Percentiles rank a stretch among this genome's conserved stretches.
These are phyloP conservation scores for Pilatotrama ljubarskyi DNA, from an alignment of 768 basidiomycete genomes.

Conservation along the genomic window DNA sequence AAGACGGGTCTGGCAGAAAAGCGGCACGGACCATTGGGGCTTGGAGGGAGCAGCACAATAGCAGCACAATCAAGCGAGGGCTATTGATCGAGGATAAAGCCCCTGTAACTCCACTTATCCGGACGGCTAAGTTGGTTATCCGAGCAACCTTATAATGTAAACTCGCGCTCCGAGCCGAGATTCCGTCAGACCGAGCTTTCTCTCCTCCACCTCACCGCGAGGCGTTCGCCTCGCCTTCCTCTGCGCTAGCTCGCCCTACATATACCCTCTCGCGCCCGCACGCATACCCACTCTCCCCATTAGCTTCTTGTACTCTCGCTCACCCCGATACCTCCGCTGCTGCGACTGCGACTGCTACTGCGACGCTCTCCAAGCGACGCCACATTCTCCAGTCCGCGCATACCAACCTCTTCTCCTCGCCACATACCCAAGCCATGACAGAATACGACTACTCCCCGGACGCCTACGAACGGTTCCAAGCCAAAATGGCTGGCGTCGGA, in stretches of 20 bases:
- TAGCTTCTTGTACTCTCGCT: background rate
- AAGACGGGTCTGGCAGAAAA: background rate
- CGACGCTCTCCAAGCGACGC: conserved; percentile 12
- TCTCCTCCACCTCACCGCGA: conserved; percentile 21
- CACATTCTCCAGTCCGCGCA: background rate
- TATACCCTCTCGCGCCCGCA: conserved; percentile 10
- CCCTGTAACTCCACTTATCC: conserved; percentile 6
- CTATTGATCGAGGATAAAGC: conserved; percentile 6
- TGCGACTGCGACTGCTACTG: conserved; percentile 5
- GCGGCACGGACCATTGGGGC: background rate
- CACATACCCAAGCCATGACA: conserved; percentile 28
- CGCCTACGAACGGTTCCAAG: conserved; percentile 32
- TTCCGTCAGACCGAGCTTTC: conserved; percentile 8
- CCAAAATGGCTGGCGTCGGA: conserved; percentile 29
- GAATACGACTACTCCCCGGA: conserved; percentile 39
- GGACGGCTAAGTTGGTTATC: conserved; percentile 10
- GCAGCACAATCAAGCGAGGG: background rate
- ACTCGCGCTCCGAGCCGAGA: conserved; percentile 11
- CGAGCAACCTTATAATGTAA: conserved; percentile 2
- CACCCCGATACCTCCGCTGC: conserved; percentile 10
- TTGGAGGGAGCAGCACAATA: background rate
- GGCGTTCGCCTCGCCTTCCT: conserved; percentile 15
- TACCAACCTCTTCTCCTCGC: background rate
- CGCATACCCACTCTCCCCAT: conserved; percentile 8
- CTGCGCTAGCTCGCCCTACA: conserved; percentile 17